A percentile compares a stretch with the other conserved stretches of the same genome.
Conservation (phyloP, 2,329 filamentous ascomycete genomes). For the Paecilomyces sp. region DNA sequence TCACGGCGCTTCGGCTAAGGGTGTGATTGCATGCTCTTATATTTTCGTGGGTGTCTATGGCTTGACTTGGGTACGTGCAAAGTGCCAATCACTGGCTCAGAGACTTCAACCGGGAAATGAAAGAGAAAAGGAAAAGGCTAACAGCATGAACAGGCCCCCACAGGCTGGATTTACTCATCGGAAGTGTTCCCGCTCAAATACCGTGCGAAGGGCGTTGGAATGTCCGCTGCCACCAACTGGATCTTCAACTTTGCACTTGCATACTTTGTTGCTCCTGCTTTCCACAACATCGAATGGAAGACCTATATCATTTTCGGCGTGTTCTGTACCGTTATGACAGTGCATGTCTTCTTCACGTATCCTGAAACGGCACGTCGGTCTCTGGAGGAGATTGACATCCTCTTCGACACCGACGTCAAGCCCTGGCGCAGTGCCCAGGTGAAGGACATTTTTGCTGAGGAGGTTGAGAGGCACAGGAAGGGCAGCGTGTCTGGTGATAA, state of each 20-base stretch:
- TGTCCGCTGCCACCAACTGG: conserved; percentile 58
- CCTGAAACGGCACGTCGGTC: conserved; percentile 65
- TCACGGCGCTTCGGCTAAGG: conserved; percentile 44
- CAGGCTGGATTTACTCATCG: conserved; percentile 52
- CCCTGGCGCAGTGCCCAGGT: conserved; percentile 22
- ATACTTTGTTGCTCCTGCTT: conserved; percentile 52
- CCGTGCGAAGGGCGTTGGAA: conserved; percentile 58
- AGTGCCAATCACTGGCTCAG: not conserved
- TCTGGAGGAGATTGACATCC: conserved; percentile 68
- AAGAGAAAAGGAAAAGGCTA: not conserved
- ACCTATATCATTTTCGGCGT: conserved; percentile 71
- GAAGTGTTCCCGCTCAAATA: conserved; percentile 59
- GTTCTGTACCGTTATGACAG: conserved; percentile 61
- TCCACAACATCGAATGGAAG: conserved; percentile 52
- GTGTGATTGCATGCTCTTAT: conserved; percentile 60
- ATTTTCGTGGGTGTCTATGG: conserved; percentile 33
- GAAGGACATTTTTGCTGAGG: conserved; percentile 15
- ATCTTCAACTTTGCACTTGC: conserved; percentile 51
- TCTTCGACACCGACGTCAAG: conserved; percentile 46
- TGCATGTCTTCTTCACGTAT: conserved; percentile 62
- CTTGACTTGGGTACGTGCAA: conserved; percentile 35
- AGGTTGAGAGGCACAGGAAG: conserved; percentile 13
- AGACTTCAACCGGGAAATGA: not conserved
- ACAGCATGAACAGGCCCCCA: conserved; percentile 39
- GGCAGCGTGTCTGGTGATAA: not conserved